Base-by-base conservation (phyloP, 1,284 basidiomycete genomes). In the Retiboletus flavoniger region DNA sequence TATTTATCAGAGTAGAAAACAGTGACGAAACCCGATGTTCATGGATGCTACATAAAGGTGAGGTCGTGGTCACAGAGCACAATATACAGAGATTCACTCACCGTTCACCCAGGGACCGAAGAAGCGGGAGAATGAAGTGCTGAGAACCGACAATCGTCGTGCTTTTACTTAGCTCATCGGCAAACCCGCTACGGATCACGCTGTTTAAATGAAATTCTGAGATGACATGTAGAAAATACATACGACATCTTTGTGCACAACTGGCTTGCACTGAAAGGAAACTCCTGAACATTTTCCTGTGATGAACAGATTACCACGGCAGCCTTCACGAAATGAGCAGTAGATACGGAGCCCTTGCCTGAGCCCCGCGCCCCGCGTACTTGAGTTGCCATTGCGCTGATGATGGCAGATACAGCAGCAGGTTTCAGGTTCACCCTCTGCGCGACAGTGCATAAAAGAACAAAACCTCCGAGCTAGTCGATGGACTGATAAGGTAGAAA, bases 381-480 rank as follows among this genome's bases (percentile, higher is more conserved):
- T 64, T 78, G 81, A 34, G 74, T 69, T 10, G 82, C 62, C 72
- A 91, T 82, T 16, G 80, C 67, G 36, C 69, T 68, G 17, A 91
- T 58, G 26, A 92, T 78, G 7, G 78, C 74, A 50, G 80, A 80
- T 47, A 89, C 58, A 1, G 84, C 87, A 24, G 79, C 63, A 0
- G 79, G 61, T 2, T 81, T 76, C 31, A 93, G 65, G 14, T 75
- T 73, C 44, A 79, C 80, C 68, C 84, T 85, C 55, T 83, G 83
- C 0, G 87, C 84, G 19, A 92, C 74, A 0, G 82, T 77, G 0
- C 83, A 80, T 1, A 93, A 73, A 7, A 93, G 75, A 55, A 92
- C 78, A 59, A 85, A 89, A 57, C 81, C 82, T 46, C 84, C 87
- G n/a, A 92, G 78, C 89, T 91, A 52, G 28, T 31, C 31, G 50